Evolutionary conservation across 208 protist genomes (phyloP).

Genomic region (Acanthamoeba rhysodes): DNA sequence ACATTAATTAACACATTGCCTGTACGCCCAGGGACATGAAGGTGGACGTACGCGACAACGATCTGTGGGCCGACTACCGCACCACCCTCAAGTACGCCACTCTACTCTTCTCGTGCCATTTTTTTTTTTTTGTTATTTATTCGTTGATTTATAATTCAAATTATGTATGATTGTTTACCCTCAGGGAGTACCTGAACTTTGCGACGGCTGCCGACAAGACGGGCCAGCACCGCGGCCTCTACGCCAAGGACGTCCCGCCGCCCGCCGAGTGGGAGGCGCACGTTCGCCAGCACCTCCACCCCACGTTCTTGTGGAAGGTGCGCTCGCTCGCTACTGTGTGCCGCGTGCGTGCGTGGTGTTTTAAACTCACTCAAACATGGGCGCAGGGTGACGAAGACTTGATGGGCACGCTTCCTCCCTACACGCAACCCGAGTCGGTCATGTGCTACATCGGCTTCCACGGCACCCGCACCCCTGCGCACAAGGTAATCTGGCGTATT

Average conservation of each 20-base stretch:
- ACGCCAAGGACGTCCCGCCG: constrained; percentile 46
- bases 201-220: background rate
- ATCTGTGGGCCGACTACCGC: constrained; percentile 5
- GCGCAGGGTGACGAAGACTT: constrained; percentile 25
- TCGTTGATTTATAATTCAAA: background rate
- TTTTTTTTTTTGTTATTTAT: no score
- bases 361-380: background rate
- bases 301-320: constrained; percentile 41
- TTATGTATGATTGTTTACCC: background rate
- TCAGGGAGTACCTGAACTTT: background rate
- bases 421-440: constrained; percentile 41
- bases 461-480: constrained; percentile 56
- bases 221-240: constrained; percentile 14
- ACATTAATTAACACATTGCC: background rate
- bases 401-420: background rate
- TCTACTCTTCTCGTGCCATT: background rate
- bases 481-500: background rate
- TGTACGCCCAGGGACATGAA: background rate
- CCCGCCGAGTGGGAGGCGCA: constrained; percentile 7
- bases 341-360: background rate
- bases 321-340: background rate
- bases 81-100: constrained; percentile 16
- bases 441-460: constrained; percentile 67
- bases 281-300: background rate
- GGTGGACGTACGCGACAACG: constrained; percentile 32